Conservation (phyloP, 73 alveolate species). For the Paraurostyla sp. region DNA sequence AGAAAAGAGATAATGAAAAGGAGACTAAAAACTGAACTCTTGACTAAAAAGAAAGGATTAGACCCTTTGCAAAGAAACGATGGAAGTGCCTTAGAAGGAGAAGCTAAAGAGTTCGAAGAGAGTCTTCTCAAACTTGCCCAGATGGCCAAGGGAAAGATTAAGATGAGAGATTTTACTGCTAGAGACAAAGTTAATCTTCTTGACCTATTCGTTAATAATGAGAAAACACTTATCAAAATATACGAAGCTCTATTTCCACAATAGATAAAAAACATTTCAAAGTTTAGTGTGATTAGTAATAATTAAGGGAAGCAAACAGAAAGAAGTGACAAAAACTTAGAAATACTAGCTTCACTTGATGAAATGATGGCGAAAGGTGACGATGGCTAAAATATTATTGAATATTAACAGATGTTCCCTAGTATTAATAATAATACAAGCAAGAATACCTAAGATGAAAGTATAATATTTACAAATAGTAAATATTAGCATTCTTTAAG, state of each 20-base stretch:
- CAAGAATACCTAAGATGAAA: not conserved
- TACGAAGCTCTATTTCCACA: conserved; percentile 50
- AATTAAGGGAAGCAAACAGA: no score
- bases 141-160: conserved; percentile 3
- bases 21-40: conserved; percentile 38
- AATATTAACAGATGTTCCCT: not conserved
- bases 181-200: not conserved
- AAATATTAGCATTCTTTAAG: not conserved
- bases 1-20: conserved; percentile 82
- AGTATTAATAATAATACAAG: not conserved
- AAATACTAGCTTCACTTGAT: no score
- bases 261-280: not conserved
- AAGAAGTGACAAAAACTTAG: not conserved
- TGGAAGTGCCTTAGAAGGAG: not conserved
- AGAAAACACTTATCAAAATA: conserved; percentile 12
- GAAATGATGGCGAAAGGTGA: not conserved
- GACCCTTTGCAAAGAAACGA: not conserved
- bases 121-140: conserved; percentile 15
- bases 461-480: not conserved
- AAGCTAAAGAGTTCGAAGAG: conserved; percentile 54
- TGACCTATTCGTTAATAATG: conserved; percentile 49
- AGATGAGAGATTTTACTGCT: conserved; percentile 3
- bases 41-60: not conserved
- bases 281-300: no score
- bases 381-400: not conserved